Conservation (phyloP, 208 protist genomes). For the Trichomonas gallinae region DNA sequence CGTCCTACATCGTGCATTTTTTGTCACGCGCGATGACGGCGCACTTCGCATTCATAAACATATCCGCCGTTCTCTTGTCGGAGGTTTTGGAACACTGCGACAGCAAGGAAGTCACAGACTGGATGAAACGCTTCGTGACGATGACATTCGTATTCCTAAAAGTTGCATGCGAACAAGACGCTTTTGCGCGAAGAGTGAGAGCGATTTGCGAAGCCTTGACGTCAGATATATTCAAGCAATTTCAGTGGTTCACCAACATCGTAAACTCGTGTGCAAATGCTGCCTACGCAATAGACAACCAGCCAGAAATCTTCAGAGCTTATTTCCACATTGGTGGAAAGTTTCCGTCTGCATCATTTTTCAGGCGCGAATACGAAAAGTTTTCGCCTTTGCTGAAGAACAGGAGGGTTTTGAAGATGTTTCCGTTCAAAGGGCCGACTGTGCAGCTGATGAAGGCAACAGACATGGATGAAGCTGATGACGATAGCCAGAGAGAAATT, state of each 20-base stretch:
- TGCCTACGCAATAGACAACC: neutral
- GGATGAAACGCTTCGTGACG: neutral
- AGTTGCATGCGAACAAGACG: neutral
- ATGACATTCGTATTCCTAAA: neutral
- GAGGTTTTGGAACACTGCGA: neutral
- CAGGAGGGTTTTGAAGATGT: neutral
- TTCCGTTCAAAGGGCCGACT: neutral
- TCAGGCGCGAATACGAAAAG: neutral
- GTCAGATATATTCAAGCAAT: neutral
- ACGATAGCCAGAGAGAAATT: neutral
- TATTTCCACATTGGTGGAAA: neutral
- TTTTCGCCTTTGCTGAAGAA: neutral
- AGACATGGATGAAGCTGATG: neutral
- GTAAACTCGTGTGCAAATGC: neutral
- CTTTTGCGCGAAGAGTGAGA: neutral
- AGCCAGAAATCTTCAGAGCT: neutral
- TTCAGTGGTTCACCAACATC: neutral
- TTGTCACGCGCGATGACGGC: neutral
- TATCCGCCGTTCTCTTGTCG: neutral
- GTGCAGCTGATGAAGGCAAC: neutral
- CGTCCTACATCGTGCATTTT: neutral
- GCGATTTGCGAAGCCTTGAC: neutral
- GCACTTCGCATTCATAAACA: neutral
- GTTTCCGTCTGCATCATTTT: neutral
- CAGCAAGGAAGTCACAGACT: neutral